Base-by-base conservation (phyloP, 352 stramenopile genomes). In the Globisporangium nunn region DNA sequence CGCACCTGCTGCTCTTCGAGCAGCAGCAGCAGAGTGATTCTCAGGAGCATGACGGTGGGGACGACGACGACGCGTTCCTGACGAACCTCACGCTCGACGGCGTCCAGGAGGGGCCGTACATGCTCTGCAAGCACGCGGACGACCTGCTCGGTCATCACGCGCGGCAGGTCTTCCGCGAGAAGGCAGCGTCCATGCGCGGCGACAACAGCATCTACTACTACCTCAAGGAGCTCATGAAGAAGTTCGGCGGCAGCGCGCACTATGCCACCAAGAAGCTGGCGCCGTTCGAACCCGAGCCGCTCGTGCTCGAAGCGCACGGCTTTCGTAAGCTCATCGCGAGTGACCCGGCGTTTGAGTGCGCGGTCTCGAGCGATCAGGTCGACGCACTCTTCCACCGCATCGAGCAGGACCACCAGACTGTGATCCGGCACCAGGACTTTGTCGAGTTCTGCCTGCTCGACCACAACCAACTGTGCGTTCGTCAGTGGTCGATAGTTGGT, bases 141-240 rank as follows among this genome's bases (percentile, higher is more conserved):
- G 82, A 93, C 55, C 63, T 93, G 52, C 70, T 93, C 29, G 82
- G 82, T 23, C 82, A 93, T 56, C 80, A 82, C 48, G 78, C 82
- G 47, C 78, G 82, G 14, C 82, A 93, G 62, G 78, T 85, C 7
- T 93, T 93, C 63, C 80, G 82, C n/a, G 82, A 89, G 60, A 93
- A 91, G 61, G 82, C 82, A 17, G 72, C 80, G 35, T 90, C 80
- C 7, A 89, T 87, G 75, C 81, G 81, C 15, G 82, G 78, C 8
- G 73, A 86, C 58, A 93, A 93, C 64, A 80, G 78, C 53, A 83
- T 93, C 41, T 93, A 88, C 67, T 93, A 89, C 69, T 89, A 87
- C 58, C 64, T 93, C 43, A 93, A 93, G 59, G 78, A 87, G n/a
- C 63, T 91, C 28, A 86, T 93, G 70, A 77, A 74, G 55, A 81